phyloP scores from a whole-genome alignment of 352 stramenopile species.

The Pythium phragmitis region DNA sequence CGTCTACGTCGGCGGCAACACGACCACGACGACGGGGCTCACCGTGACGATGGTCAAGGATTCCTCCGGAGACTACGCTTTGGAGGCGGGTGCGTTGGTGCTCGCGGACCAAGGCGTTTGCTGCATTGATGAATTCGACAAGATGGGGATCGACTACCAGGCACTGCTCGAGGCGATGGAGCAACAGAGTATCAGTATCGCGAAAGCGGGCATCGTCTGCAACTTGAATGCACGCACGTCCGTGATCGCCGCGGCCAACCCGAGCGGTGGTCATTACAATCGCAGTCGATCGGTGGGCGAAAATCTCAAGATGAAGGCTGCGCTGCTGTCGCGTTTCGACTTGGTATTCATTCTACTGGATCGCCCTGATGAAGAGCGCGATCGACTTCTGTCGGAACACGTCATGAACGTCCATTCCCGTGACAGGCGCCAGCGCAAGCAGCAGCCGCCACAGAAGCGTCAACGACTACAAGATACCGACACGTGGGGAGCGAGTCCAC shows the following conservation, averaged over 20 bases:
- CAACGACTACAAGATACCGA: conserved; percentile 15
- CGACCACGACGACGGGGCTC: conserved; percentile 89
- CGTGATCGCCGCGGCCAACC: conserved; percentile 95
- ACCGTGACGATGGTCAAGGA: conserved; percentile 93
- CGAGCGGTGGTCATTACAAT: conserved; percentile 93
- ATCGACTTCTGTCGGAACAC: conserved; percentile 91
- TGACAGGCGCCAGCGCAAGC: conserved; percentile 13
- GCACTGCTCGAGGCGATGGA: conserved; percentile 96
- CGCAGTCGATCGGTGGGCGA: conserved; percentile 89
- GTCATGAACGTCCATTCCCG: conserved; percentile 87
- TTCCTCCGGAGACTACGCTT: conserved; percentile 75
- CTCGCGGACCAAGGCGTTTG: conserved; percentile 91
- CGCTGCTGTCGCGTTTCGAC: conserved; percentile 94
- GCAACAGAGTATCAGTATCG: conserved; percentile 94
- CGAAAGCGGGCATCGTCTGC: conserved; percentile 84
- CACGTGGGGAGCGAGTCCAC: background rate
- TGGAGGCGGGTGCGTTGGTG: conserved; percentile 86
- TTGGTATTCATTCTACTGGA: conserved; percentile 95
- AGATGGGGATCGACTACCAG: conserved; percentile 86
- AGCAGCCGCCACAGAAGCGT: conserved; percentile 15
- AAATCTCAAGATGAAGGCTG: conserved; percentile 93
- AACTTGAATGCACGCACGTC: conserved; percentile 90
- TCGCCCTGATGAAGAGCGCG: conserved; percentile 80
- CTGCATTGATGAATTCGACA: conserved; percentile 97
- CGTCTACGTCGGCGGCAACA: conserved; percentile 96